Percentiles rank a stretch among this genome's conserved stretches.
phyloP scores from a whole-genome alignment of 2,329 filamentous ascomycete species.

The Aschersonia sp. region DNA sequence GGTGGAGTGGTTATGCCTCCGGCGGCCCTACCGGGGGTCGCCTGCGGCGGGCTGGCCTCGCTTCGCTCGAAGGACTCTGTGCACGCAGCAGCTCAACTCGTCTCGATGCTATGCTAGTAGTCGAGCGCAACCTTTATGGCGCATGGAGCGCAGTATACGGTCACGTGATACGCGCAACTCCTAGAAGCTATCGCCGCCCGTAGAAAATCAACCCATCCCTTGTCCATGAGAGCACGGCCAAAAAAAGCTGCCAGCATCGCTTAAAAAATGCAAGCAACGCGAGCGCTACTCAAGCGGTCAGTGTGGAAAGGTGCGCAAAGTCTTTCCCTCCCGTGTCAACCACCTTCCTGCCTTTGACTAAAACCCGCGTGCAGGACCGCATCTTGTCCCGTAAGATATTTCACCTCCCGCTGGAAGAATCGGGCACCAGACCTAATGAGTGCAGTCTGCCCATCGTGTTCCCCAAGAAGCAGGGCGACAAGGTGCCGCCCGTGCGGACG shows the following conservation, averaged over 20 bases:
- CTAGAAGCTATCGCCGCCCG: no score
- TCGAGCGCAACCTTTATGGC: no score
- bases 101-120: no score
- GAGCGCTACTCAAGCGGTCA: slow-evolving; percentile 56
- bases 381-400: slow-evolving; percentile 36
- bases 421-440: slow-evolving; percentile 3
- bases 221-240: neutral
- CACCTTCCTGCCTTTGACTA: slow-evolving; percentile 3
- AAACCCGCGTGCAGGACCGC: slow-evolving; percentile 23
- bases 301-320: slow-evolving; percentile 66
- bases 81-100: no score
- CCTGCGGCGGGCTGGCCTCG: no score
- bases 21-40: no score
- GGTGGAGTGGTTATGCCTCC: no score
- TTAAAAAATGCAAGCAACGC: slow-evolving; percentile 50
- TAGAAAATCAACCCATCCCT: no score
- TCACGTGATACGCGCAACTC: no score
- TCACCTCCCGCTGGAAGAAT: neutral
- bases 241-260: neutral
- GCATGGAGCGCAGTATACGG: no score
- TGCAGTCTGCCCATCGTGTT: slow-evolving; percentile 48
- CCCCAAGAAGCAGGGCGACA: slow-evolving; percentile 43
- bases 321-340: neutral
- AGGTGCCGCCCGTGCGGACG: slow-evolving; percentile 61
- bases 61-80: no score